A percentile compares a stretch with the other conserved stretches of the same genome.
Conservation (phyloP, 768 basidiomycete species). For the Russula earlei region DNA sequence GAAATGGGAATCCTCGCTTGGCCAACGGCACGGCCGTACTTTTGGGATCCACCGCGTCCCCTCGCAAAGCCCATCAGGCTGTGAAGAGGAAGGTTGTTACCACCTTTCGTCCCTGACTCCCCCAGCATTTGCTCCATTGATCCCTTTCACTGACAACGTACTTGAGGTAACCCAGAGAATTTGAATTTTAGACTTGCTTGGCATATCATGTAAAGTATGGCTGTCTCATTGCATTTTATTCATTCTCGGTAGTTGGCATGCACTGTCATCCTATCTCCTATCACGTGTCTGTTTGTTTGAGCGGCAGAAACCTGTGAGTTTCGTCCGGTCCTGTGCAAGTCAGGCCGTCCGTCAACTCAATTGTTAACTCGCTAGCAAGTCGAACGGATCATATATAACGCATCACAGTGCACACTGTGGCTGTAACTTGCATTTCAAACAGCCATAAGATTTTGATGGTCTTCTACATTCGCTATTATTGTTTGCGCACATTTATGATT, state of each 20-base stretch:
- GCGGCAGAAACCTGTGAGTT: neutral
- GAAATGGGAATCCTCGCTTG: neutral
- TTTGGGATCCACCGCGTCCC: neutral
- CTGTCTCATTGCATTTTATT: neutral
- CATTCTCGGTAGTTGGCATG: neutral
- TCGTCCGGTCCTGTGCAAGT: too few relatives aligned
- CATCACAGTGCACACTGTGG: too few relatives aligned
- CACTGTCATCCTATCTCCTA: neutral
- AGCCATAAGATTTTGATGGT: too few relatives aligned
- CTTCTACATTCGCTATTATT: too few relatives aligned
- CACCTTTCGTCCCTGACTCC: constrained; percentile 5
- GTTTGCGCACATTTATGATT: too few relatives aligned
- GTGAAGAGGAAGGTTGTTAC: neutral
- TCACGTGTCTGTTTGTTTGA: neutral
- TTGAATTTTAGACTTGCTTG: constrained; percentile 2
- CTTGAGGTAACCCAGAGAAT: neutral
- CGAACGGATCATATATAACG: too few relatives aligned
- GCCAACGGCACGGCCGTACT: neutral
- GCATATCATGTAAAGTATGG: constrained; percentile 15
- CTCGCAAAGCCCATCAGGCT: neutral
- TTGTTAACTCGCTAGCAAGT: too few relatives aligned
- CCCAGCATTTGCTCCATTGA: neutral
- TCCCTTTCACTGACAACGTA: neutral
- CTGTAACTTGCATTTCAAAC: too few relatives aligned
- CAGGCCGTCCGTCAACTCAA: too few relatives aligned